Evolutionary conservation across 2,329 filamentous ascomycete species (phyloP).

Genomic region (Penicillium oxalicum): DNA sequence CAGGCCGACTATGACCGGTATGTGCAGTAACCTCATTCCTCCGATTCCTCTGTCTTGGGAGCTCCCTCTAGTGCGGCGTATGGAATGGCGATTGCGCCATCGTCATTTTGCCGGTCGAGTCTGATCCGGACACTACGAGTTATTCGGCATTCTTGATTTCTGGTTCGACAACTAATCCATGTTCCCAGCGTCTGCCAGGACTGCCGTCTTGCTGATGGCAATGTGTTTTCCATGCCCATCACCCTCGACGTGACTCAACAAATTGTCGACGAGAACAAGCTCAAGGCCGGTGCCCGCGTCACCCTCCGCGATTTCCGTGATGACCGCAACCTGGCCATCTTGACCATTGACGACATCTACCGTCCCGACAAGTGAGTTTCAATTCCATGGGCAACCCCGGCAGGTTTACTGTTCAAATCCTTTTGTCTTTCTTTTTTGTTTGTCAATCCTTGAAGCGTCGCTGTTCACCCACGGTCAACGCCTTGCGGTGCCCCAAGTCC

Average conservation of each 20-base stretch:
- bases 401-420: too few species aligned
- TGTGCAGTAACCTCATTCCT: constrained; percentile 21
- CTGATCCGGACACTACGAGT: too few species aligned
- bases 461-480: background rate
- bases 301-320: constrained; percentile 93
- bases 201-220: constrained; percentile 78
- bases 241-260: constrained; percentile 77
- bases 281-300: constrained; percentile 75
- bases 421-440: too few species aligned
- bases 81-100: constrained; percentile 5
- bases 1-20: constrained; percentile 95
- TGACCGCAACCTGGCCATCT: constrained; percentile 89
- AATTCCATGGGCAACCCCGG: background rate
- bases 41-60: background rate
- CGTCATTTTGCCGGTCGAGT: too few species aligned
- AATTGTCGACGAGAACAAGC: constrained; percentile 65
- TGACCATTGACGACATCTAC: constrained; percentile 95
- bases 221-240: constrained; percentile 95
- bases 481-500: background rate
- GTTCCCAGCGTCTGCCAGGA: constrained; percentile 71
- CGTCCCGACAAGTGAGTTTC: constrained; percentile 80
- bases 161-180: constrained; percentile 8
- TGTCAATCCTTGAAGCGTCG: too few species aligned
- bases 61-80: background rate
- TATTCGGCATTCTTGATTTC: too few species aligned